phyloP scores from a whole-genome alignment of 108 stramenopile genomes.

The Epithemia pelagica region DNA sequence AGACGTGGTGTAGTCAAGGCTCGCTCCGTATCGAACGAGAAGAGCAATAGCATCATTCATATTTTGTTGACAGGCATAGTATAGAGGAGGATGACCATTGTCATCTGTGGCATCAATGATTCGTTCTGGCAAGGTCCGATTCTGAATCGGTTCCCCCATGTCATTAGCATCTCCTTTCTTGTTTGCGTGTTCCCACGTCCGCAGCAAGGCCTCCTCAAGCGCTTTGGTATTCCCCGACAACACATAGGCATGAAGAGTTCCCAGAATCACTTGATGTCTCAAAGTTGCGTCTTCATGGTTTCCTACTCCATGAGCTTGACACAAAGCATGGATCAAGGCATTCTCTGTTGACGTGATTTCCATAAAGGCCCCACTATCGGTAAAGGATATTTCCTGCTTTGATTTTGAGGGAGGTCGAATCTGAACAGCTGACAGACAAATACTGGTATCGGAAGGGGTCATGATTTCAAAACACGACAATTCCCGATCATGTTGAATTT shows the following conservation, averaged over 20 bases:
- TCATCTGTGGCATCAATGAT: constrained; percentile 63
- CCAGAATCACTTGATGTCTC: constrained; percentile 74
- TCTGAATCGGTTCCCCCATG: background rate
- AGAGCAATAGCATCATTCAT: constrained; percentile 41
- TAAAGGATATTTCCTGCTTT: constrained; percentile 10
- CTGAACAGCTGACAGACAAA: constrained; percentile 50
- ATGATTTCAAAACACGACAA: constrained; percentile 61
- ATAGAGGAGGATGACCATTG: constrained; percentile 59
- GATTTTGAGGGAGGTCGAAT: constrained; percentile 14
- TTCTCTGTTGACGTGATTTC: constrained; percentile 43
- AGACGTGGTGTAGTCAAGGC: constrained; percentile 25
- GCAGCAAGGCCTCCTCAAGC: constrained; percentile 42
- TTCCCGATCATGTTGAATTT: constrained; percentile 43
- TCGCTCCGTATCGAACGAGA: constrained; percentile 63
- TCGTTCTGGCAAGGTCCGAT: background rate
- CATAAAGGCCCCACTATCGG: constrained; percentile 34
- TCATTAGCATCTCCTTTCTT: constrained; percentile 1
- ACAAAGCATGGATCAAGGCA: constrained; percentile 43
- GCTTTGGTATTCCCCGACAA: constrained; percentile 48
- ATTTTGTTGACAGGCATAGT: constrained; percentile 61
- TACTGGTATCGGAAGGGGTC: constrained; percentile 44
- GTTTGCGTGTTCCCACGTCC: constrained; percentile 3
- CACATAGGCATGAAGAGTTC: constrained; percentile 70
- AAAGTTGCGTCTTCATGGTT: constrained; percentile 24
- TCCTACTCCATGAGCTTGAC: constrained; percentile 31